phyloP scores from a whole-genome alignment of 805 yeast species.

The Teunomyces kruisii region DNA sequence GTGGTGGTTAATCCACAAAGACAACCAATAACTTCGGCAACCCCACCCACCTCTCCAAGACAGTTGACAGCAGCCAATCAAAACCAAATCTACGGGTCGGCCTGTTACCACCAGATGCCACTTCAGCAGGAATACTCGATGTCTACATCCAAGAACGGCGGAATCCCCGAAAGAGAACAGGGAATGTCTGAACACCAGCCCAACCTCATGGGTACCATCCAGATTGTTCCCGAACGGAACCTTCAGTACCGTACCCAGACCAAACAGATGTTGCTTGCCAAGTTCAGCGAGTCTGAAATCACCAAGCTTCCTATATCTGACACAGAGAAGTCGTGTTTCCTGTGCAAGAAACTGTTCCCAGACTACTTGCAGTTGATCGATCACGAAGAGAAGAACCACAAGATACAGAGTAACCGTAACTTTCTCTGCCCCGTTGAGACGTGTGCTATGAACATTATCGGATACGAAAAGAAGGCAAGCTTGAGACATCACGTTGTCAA shows the following conservation, averaged over 20 bases:
- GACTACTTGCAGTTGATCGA: constrained; percentile 30
- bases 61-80: background rate
- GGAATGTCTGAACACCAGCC: background rate
- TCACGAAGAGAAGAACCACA: constrained; percentile 32
- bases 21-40: background rate
- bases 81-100: no score
- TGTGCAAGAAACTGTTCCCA: constrained; percentile 31
- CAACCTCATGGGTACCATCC: background rate
- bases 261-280: background rate
- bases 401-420: constrained; percentile 16
- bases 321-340: constrained; percentile 15
- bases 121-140: no score
- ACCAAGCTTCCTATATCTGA: constrained; percentile 3
- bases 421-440: constrained; percentile 28
- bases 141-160: background rate
- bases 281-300: constrained; percentile 4
- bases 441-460: constrained; percentile 45
- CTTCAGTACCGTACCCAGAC: background rate
- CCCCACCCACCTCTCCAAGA: background rate
- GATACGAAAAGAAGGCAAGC: constrained; percentile 31
- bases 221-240: background rate
- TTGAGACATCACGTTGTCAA: constrained; percentile 28
- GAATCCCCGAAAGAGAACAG: background rate
- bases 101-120: no score
- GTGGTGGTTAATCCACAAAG: constrained; percentile 1